phyloP scores from a whole-genome alignment of 2,329 filamentous ascomycete species.

The Fusarium cyanostomum region DNA sequence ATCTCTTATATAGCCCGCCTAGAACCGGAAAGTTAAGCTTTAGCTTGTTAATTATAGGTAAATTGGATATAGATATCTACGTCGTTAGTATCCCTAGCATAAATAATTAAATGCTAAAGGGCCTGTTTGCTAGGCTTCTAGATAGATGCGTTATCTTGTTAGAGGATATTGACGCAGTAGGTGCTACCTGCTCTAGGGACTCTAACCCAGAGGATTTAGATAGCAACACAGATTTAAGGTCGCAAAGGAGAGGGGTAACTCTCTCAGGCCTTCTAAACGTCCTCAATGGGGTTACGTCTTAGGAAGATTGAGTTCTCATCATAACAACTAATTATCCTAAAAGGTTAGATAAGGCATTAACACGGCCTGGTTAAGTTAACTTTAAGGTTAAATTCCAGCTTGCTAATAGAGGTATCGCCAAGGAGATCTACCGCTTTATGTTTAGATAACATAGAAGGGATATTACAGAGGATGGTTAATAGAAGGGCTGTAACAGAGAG shows the following conservation, averaged over 20 bases:
- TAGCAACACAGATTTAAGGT: slow-evolving; percentile 9
- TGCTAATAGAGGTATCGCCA: neutral
- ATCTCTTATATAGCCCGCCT: slow-evolving; percentile 52
- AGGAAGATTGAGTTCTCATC: slow-evolving; percentile 37
- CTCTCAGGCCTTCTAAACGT: slow-evolving; percentile 37
- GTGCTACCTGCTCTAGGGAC: slow-evolving; percentile 20
- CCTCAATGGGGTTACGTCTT: slow-evolving; percentile 33
- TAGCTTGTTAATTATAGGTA: slow-evolving; percentile 48
- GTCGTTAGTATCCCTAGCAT: slow-evolving; percentile 47
- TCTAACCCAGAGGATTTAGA: slow-evolving; percentile 17
- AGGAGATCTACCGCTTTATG: slow-evolving; percentile 17
- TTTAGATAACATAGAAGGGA: slow-evolving; percentile 11
- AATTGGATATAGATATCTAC: slow-evolving; percentile 51
- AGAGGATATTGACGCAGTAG: slow-evolving; percentile 51
- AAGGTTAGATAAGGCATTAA: slow-evolving; percentile 37
- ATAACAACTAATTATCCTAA: slow-evolving; percentile 42
- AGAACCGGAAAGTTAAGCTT: slow-evolving; percentile 54
- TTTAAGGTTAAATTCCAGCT: slow-evolving; percentile 56
- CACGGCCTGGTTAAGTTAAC: slow-evolving; percentile 61
- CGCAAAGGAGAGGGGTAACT: slow-evolving; percentile 14
- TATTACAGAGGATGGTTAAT: too few species aligned
- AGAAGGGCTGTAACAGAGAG: neutral
- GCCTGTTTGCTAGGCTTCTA: slow-evolving; percentile 46
- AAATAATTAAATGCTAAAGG: slow-evolving; percentile 44
- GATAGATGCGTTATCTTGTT: slow-evolving; percentile 51